Evolutionary conservation across 1,284 basidiomycete genomes (phyloP).

Genomic region (Tilletia horrida): DNA sequence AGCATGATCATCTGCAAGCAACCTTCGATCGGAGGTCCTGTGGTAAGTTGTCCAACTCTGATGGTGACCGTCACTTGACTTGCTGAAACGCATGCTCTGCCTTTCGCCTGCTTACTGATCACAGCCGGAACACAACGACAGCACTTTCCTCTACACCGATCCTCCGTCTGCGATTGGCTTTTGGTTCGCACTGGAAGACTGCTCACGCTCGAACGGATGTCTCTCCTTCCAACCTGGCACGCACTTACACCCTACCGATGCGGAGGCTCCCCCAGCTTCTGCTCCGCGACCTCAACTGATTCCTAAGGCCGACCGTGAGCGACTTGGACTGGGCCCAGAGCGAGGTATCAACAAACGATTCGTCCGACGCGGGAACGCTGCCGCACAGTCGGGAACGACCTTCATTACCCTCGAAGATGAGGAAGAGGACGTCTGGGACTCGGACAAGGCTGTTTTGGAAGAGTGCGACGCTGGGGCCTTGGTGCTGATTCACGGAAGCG

Average conservation of each 20-base stretch:
- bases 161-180: constrained; percentile 88
- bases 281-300: constrained; percentile 19
- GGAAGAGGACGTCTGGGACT: constrained; percentile 37
- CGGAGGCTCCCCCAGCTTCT: neutral
- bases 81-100: too few relatives aligned
- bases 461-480: constrained; percentile 37
- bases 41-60: constrained; percentile 15
- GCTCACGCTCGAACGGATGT: constrained; percentile 40
- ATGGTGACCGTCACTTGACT: too few relatives aligned
- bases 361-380: constrained; percentile 27
- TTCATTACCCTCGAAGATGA: constrained; percentile 26
- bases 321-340: constrained; percentile 25
- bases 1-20: constrained; percentile 70
- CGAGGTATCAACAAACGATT: constrained; percentile 45
- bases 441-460: constrained; percentile 14
- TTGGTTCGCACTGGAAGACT: constrained; percentile 86
- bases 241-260: constrained; percentile 27
- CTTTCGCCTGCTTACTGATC: too few relatives aligned
- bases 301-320: constrained; percentile 2
- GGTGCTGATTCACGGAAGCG: constrained; percentile 46
- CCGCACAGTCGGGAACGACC: constrained; percentile 31
- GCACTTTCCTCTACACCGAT: constrained; percentile 71
- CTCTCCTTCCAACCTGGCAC: constrained; percentile 40
- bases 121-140: constrained; percentile 59
- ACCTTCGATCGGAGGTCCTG: constrained; percentile 46